Percentiles rank a stretch among this genome's conserved stretches.
Conservation (phyloP, 768 basidiomycete species). For the Pholiota microspora region DNA sequence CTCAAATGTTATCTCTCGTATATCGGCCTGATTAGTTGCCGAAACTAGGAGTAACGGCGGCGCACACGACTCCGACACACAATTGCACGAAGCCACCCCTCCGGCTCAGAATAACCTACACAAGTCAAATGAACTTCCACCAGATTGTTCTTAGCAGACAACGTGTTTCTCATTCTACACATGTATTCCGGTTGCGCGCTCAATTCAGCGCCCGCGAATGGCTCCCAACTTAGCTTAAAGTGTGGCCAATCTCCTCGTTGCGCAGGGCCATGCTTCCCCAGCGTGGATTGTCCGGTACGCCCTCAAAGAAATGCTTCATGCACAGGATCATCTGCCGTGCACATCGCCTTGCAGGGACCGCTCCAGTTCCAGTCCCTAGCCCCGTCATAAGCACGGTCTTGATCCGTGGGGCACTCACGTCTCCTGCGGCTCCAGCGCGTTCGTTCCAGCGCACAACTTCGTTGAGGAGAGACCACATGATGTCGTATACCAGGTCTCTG, state of each 20-base stretch:
- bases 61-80: not conserved
- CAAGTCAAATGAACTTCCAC: conserved; percentile 9
- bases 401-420: not conserved
- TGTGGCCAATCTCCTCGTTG: conserved; percentile 8
- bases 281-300: not conserved
- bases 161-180: conserved; percentile 1
- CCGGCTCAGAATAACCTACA: conserved; percentile 9
- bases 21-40: not conserved
- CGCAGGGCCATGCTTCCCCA: conserved; percentile 4
- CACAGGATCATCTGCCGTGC: conserved; percentile 16
- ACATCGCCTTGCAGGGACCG: conserved; percentile 4
- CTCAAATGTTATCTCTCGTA: not conserved
- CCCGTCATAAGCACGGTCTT: conserved; percentile 14
- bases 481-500: conserved; percentile 12
- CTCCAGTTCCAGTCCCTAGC: conserved; percentile 13
- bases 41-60: not conserved
- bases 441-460: conserved; percentile 9
- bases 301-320: conserved; percentile 10
- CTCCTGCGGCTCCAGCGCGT: not conserved
- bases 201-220: conserved; percentile 2
- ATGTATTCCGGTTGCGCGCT: not conserved
- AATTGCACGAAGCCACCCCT: conserved; percentile 1
- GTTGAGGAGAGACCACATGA: conserved; percentile 14
- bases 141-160: conserved; percentile 7
- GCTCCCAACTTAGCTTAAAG: not conserved